These are phyloP conservation scores for Fraxinus excelsior DNA, from an alignment of 257 asterid genomes.

Conservation along the genomic window DNA sequence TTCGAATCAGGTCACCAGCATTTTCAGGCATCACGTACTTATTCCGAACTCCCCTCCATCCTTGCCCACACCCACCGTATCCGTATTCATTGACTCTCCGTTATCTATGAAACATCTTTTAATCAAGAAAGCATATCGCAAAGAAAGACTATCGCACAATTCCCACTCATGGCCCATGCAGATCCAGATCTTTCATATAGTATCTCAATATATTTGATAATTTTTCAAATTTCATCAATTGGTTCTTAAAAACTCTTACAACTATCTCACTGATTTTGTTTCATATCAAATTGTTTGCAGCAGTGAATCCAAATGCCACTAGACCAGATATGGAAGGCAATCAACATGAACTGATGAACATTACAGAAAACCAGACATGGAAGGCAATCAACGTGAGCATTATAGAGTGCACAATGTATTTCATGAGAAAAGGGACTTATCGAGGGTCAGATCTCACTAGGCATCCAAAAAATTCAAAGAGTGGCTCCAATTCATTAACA, in stretches of 20 bases:
- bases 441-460: conserved; percentile 25
- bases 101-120: background rate
- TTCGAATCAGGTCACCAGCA: too few species aligned
- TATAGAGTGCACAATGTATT: conserved; percentile 9
- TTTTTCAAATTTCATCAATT: background rate
- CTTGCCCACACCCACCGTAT: background rate
- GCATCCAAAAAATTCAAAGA: conserved; percentile 10
- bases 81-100: background rate
- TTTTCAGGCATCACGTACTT: too few species aligned
- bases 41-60: background rate
- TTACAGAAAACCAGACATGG: background rate
- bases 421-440: conserved; percentile 21
- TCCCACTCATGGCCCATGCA: background rate
- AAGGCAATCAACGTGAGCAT: conserved; percentile 1
- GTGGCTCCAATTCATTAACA: conserved; percentile 17
- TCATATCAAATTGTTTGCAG: background rate
- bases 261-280: background rate
- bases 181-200: background rate
- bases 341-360: conserved; percentile 1
- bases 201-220: background rate
- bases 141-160: background rate
- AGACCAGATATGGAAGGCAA: background rate
- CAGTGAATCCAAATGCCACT: background rate
- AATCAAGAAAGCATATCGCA: background rate
- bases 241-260: background rate